Evolutionary conservation across 495 filamentous ascomycete species (phyloP), one percentile per base, ranked within the genome.

Genomic region (Elasticomyces elasticus): DNA sequence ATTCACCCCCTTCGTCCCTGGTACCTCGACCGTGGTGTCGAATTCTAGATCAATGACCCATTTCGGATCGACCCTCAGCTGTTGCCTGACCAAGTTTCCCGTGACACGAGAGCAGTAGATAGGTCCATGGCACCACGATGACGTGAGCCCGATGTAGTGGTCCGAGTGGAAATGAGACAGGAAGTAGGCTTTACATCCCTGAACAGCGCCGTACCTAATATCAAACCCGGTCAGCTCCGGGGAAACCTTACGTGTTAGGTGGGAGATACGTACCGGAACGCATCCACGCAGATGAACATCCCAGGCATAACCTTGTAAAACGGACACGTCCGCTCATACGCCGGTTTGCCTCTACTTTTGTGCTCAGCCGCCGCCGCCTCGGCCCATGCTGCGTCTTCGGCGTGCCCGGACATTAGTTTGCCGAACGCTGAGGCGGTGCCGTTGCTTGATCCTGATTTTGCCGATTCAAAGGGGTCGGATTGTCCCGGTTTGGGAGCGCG

Each of bases 271-370:
- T n/a, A n/a, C 5, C 89, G 81, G 67, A 99, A 97, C 0, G 94
- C 92, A 66, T 99, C 92, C 3, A 98, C 92, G 51, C 87, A 90
- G 56, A 97, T 94, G 49, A 77, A 85, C 55, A 96, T 85, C 0
- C 87, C 87, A 1, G 89, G 87, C 68, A 99, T 78, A 54, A 97
- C 94, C 67, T 99, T 99, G 72, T 97, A 99, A 64, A 98, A 99
- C 0, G 92, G 92, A 66, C 92, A 99, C 0, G 86, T 94, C 48
- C 94, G 77, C 62, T 89, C 76, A 66, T 89, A 90, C 0, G 91
- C 83, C 38, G 86, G 86, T 67, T 90, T 95, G n/a, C 92, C 92
- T 22, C 87, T 77, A 6, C 87, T 82, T 1, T 81, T 76, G 5
- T 77, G 70, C 65, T 95, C 87, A 0, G 85, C 75, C 20, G 89